Base-by-base conservation (phyloP, 257 asterid genomes). In the Rhazya stricta region DNA sequence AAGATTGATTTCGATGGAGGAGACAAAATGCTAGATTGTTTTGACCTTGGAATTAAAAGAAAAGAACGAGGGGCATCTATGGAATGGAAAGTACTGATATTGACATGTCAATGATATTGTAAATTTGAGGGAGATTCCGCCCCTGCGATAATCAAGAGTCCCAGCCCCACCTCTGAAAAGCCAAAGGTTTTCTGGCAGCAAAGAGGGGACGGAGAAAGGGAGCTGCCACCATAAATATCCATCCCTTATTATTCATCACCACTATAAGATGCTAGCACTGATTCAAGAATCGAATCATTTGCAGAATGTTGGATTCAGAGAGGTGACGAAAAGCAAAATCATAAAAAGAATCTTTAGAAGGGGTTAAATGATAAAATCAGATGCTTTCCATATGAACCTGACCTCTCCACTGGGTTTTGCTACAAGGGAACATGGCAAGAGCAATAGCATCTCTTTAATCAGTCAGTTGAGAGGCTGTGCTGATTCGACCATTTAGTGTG, bases 41-140 rank as follows among this genome's bases (percentile, higher is more conserved):
- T 18, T 18, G 34, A 1, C 30, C 23, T 25, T 29, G 3, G 23
- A 25, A 62, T 3, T 2, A 12, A 9, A 69, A 15, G 45, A 74
- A 58, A 16, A 8, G 7, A 9, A 48, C 16, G 54, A 16, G 66
- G 74, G 77, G 63, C 51, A 71, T 43, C 36, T 25, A 39, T 39
- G 80, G 71, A 61, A 78, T 58, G 18, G 54, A 16, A 60, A 30
- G 39, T 39, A 50, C 2, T 18, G 82, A 80, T 36, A 66, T 61
- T 7, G 86, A 83, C 84, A 67, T 54, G 76, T 77, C 86, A 80
- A 80, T 73, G 76, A 69, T 66, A 51, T 80, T 83, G 84, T 75
- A 72, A 78, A 78, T 67, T 78, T 78, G 73, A 78, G 84, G 82
- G 87, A 80, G 87, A 80, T 80, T 75, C 67, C 67, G 68, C 48